These are phyloP conservation scores for Mycena galopus DNA, from an alignment of 768 basidiomycete genomes.

Conservation along the genomic window DNA sequence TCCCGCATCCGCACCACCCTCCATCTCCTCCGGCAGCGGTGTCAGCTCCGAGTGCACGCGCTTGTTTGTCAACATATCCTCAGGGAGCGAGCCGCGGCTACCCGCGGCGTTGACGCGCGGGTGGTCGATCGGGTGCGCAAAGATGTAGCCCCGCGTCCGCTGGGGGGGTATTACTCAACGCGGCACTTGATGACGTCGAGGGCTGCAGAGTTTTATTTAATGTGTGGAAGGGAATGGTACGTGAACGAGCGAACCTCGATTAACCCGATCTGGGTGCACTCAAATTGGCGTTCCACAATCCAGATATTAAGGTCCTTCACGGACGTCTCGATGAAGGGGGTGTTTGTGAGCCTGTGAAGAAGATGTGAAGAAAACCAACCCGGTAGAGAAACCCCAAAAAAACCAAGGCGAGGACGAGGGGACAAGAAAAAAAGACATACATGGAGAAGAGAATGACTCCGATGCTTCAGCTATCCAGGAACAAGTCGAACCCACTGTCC, in stretches of 20 bases:
- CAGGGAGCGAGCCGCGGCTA: slow-evolving; percentile 38
- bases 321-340: slow-evolving; percentile 84
- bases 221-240: too few species aligned
- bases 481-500: slow-evolving; percentile 82
- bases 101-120: slow-evolving; percentile 24
- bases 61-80: slow-evolving; percentile 19
- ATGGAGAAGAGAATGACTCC: slow-evolving; percentile 96
- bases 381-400: too few species aligned
- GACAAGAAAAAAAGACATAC: slow-evolving; percentile 65
- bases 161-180: slow-evolving; percentile 75
- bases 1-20: too few species aligned
- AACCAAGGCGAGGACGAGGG: slow-evolving; percentile 4
- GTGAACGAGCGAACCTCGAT: slow-evolving; percentile 35
- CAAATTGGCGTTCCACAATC: slow-evolving; percentile 69
- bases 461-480: slow-evolving; percentile 97
- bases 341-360: slow-evolving; percentile 74
- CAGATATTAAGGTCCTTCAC: slow-evolving; percentile 70
- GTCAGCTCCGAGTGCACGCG: too few species aligned
- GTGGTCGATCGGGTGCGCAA: slow-evolving; percentile 19
- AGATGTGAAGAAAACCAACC: slow-evolving; percentile 27
- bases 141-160: slow-evolving; percentile 67
- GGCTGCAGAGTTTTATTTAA: slow-evolving; percentile 51
- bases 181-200: slow-evolving; percentile 76
- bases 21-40: too few species aligned
- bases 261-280: slow-evolving; percentile 66